A percentile compares a stretch with the other conserved stretches of the same genome.
phyloP scores from a whole-genome alignment of 192 early-diverging fungal genomes.

The Haplosporangium gracile region DNA sequence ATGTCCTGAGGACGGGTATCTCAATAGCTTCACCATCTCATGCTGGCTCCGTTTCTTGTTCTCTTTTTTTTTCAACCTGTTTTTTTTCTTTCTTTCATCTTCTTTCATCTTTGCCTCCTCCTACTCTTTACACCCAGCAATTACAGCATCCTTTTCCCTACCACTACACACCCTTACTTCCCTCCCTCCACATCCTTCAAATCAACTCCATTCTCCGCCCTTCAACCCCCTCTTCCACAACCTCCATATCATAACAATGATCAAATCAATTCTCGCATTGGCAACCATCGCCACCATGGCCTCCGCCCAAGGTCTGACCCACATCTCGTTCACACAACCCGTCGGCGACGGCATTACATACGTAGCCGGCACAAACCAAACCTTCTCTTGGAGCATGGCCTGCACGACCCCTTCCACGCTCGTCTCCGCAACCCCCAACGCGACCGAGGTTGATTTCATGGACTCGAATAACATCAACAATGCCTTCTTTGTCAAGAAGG shows the following conservation, averaged over 20 bases:
- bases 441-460: slow-evolving; percentile 54
- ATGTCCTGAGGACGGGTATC: not conserved
- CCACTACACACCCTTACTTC: not conserved
- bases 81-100: not conserved
- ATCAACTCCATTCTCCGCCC: not conserved
- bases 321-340: slow-evolving; percentile 55
- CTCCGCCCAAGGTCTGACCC: slow-evolving; percentile 20
- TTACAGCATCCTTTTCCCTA: not conserved
- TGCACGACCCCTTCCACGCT: slow-evolving; percentile 29
- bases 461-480: slow-evolving; percentile 49
- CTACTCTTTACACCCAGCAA: not conserved
- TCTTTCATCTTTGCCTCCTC: not conserved
- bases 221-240: not conserved
- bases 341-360: slow-evolving; percentile 51
- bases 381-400: slow-evolving; percentile 50
- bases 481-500: slow-evolving; percentile 52
- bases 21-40: not conserved
- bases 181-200: not conserved
- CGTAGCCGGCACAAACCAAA: slow-evolving; percentile 41
- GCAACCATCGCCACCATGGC: slow-evolving; percentile 16
- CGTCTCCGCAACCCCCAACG: slow-evolving; percentile 28
- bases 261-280: slow-evolving; percentile 42
- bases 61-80: not conserved
- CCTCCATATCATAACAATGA: slow-evolving; percentile 10
- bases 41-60: not conserved